Evolutionary conservation across 441 rosid genomes (phyloP).

Genomic region (Gossypium schwendimanii): DNA sequence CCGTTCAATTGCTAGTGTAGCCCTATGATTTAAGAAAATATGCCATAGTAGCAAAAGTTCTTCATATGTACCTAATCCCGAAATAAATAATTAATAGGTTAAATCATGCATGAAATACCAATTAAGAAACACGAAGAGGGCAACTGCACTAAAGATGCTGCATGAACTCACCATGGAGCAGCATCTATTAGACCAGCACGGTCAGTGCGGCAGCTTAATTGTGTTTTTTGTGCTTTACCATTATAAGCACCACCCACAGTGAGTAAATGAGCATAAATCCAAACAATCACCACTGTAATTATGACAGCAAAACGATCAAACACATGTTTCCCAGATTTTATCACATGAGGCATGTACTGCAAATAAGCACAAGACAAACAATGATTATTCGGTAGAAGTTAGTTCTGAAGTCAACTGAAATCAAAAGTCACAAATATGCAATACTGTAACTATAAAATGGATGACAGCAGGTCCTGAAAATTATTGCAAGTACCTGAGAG

Average conservation of each 20-base stretch:
- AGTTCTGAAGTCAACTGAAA: not conserved
- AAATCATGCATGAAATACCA: not conserved
- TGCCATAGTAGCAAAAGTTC: not conserved
- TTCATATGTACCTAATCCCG: not conserved
- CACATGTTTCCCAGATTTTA: conserved; percentile 45
- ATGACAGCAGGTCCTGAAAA: not conserved
- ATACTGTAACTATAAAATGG: conserved; percentile 1
- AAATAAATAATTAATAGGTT: not conserved
- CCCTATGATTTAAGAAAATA: conserved; percentile 9
- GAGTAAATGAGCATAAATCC: conserved; percentile 86
- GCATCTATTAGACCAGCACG: conserved; percentile 79
- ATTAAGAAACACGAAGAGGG: not conserved
- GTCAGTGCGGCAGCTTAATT: conserved; percentile 84
- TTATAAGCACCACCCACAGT: conserved; percentile 91
- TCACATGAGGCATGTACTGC: conserved; percentile 82
- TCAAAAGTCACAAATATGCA: not conserved
- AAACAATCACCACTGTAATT: conserved; percentile 66
- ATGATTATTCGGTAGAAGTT: not conserved
- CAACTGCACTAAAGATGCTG: conserved; percentile 8
- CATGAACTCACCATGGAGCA: conserved; percentile 70
- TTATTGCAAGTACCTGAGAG: conserved; percentile 58
- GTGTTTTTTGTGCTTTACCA: conserved; percentile 51
- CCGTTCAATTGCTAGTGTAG: not conserved
- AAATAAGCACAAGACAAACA: conserved; percentile 17
- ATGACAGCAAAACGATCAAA: conserved; percentile 81